Evolutionary conservation across 805 yeast genomes (phyloP).

Genomic region (Nakazawaea peltata): DNA sequence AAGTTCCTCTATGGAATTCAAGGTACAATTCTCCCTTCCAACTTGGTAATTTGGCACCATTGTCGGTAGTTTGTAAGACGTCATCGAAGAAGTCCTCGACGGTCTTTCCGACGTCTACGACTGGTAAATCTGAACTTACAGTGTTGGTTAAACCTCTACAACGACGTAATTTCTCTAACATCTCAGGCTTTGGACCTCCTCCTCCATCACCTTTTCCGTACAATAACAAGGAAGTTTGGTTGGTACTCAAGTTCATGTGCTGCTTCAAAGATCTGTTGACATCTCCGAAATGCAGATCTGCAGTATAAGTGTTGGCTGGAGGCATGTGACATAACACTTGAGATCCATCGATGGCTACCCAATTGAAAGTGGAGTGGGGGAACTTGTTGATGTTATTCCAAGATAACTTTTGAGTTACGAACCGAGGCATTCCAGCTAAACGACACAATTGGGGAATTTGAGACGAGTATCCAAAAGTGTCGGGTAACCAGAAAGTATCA

Average conservation of each 20-base stretch:
- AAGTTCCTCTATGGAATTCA: conserved; percentile 96
- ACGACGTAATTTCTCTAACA: conserved; percentile 88
- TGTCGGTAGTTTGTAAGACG: conserved; percentile 50
- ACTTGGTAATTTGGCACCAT: conserved; percentile 64
- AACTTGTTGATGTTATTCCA: conserved; percentile 94
- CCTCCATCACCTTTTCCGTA: conserved; percentile 98
- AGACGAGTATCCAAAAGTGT: conserved; percentile 93
- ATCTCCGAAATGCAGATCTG: conserved; percentile 89
- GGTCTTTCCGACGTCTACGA: conserved; percentile 67
- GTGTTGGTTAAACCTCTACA: conserved; percentile 82
- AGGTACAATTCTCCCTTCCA: conserved; percentile 94
- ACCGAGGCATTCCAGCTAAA: conserved; percentile 74
- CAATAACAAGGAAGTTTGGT: conserved; percentile 71
- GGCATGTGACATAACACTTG: conserved; percentile 97
- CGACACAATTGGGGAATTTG: conserved; percentile 93
- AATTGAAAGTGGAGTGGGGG: conserved; percentile 86
- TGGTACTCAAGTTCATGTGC: conserved; percentile 77
- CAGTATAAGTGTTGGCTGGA: conserved; percentile 93
- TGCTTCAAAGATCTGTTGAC: conserved; percentile 71
- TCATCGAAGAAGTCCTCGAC: conserved; percentile 77
- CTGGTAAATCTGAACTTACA: conserved; percentile 67
- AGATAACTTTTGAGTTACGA: conserved; percentile 86
- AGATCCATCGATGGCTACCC: conserved; percentile 93
- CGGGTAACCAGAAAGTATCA: conserved; percentile 89
- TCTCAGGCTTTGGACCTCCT: conserved; percentile 93